A percentile compares a stretch with the other conserved stretches of the same genome.
Conservation (phyloP, 352 stramenopile genomes). For the Globisporangium abappressorium region DNA sequence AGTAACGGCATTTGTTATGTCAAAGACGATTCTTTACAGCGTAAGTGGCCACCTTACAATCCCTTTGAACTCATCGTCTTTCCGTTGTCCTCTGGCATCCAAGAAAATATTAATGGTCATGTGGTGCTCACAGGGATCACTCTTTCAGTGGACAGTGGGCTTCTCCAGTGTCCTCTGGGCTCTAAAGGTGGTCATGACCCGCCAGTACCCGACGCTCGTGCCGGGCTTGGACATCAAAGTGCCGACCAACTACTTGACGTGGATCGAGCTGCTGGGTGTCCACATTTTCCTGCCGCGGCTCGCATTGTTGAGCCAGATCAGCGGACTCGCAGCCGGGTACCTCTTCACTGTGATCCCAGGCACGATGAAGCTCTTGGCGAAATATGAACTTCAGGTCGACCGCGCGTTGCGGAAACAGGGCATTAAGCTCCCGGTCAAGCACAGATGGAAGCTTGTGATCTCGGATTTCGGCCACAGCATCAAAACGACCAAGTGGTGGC, state of each 20-base stretch:
- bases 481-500: slow-evolving; percentile 12
- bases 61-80: neutral
- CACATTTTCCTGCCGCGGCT: slow-evolving; percentile 39
- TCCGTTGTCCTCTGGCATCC: no score
- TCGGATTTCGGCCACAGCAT: slow-evolving; percentile 6
- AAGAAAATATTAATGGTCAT: neutral
- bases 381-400: slow-evolving; percentile 8
- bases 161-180: slow-evolving; percentile 27
- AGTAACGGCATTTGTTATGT: slow-evolving; percentile 18
- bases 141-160: slow-evolving; percentile 21
- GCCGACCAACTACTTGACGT: slow-evolving; percentile 43
- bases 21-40: slow-evolving; percentile 14
- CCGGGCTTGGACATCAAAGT: slow-evolving; percentile 22
- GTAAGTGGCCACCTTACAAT: slow-evolving; percentile 3
- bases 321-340: slow-evolving; percentile 42
- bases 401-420: slow-evolving; percentile 11
- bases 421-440: slow-evolving; percentile 16
- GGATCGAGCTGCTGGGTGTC: slow-evolving; percentile 53
- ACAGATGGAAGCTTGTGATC: slow-evolving; percentile 16
- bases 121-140: slow-evolving; percentile 6
- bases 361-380: slow-evolving; percentile 7
- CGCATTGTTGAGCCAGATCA: slow-evolving; percentile 52
- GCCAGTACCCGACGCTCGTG: slow-evolving; percentile 28
- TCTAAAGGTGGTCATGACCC: slow-evolving; percentile 24
- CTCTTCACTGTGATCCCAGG: slow-evolving; percentile 14